Evolutionary conservation across 768 basidiomycete species (phyloP), one percentile per base, ranked within the genome.

Genomic region (Termitomyces titanicus): DNA sequence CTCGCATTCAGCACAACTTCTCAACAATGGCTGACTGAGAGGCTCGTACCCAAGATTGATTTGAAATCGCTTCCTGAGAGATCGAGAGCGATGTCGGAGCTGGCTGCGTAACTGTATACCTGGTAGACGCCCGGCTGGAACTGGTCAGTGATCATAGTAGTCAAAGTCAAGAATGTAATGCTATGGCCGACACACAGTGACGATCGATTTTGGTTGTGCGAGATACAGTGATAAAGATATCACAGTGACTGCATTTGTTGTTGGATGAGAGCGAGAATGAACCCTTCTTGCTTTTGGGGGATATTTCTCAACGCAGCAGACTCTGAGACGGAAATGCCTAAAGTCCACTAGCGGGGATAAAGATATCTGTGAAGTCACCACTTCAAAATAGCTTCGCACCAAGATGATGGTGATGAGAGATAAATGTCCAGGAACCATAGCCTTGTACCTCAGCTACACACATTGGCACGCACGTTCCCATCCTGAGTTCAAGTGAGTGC

Each of bases 61-160:
- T 62, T 64, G 1, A 50, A 44, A 50, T 67, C 63, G 12, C 47
- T 18, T 35, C 61, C 64, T 17, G 64, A 63, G 22, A 66, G 60
- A 42, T 68, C 66, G 10, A 68, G 27, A 11, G 56, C 63, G 13
- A 54, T 63, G n/a, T 54, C 38, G 37, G 43, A 37, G 5, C 53
- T 58, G 31, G 57, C 55, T 8, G 44, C 44, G 7, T 51, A 54
- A 33, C 55, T 63, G 20, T 57, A 29, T 12, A 68, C 61, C 25
- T 61, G 55, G 44, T 68, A 66, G 1, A 62, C 50, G 5, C 67
- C 67, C 29, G 62, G 63, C 17, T 43, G 51, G 18, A 59, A 27
- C 40, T 10, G 35, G 15, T 42, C 31, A 24, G 13, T 34, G 12
- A 17, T 54, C 53, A 54, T 40, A 15, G 20, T 9, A 31, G 31